phyloP scores from a whole-genome alignment of 805 yeast genomes.

The Lachancea waltii region DNA sequence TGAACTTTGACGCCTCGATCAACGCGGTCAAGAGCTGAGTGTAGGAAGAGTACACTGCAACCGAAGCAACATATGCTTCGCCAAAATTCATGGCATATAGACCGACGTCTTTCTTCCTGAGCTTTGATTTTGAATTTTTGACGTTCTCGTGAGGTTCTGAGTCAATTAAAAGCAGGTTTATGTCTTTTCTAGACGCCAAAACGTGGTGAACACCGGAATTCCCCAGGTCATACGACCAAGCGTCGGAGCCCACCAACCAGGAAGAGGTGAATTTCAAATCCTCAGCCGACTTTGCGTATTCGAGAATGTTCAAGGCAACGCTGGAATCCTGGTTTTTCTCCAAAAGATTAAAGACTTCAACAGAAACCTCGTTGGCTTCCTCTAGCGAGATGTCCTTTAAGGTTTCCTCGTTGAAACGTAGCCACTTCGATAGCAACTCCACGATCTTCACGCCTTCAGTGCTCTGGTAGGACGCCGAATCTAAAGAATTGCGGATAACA shows the following conservation, averaged over 20 bases:
- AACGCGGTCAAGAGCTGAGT: constrained; percentile 87
- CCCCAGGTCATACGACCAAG: constrained; percentile 93
- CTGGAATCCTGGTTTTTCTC: constrained; percentile 36
- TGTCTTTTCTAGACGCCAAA: constrained; percentile 63
- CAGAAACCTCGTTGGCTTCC: constrained; percentile 29
- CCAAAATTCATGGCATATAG: constrained; percentile 92
- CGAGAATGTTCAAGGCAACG: constrained; percentile 41
- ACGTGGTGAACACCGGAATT: constrained; percentile 86
- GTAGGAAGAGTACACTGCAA: constrained; percentile 88
- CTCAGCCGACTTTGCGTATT: constrained; percentile 33
- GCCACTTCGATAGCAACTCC: constrained; percentile 63
- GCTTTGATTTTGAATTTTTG: constrained; percentile 36
- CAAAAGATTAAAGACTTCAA: constrained; percentile 35
- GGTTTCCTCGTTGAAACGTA: constrained; percentile 42
- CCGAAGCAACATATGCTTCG: constrained; percentile 84
- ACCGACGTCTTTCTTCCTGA: constrained; percentile 86
- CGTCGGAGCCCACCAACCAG: constrained; percentile 92
- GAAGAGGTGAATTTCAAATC: constrained; percentile 44
- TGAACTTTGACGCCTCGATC: constrained; percentile 79
- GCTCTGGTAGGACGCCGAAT: constrained; percentile 37
- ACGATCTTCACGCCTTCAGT: constrained; percentile 43
- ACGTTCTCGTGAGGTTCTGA: constrained; percentile 58
- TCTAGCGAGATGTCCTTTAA: constrained; percentile 23
- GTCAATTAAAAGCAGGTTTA: constrained; percentile 82
- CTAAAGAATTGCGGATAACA: constrained; percentile 42